Conservation (phyloP, 192 early-diverging fungal species). For the Powellomyces hirtus region DNA sequence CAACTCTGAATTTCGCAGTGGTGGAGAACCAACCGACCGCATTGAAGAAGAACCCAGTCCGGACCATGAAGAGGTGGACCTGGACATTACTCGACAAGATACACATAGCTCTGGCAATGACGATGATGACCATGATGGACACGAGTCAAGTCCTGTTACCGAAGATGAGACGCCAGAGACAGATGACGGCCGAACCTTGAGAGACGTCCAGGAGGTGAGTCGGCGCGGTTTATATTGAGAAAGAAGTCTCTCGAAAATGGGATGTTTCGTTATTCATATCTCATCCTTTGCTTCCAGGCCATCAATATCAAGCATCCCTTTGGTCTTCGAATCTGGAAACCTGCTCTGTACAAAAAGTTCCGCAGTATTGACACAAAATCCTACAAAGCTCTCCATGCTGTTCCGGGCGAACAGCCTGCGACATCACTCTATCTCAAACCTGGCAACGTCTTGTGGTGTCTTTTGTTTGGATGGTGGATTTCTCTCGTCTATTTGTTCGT, state of each 20-base stretch:
- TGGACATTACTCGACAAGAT: background rate
- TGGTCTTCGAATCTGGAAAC: slow-evolving; percentile 95
- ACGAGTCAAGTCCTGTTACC: slow-evolving; percentile 19
- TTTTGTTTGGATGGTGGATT: slow-evolving; percentile 91
- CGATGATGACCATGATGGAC: slow-evolving; percentile 7
- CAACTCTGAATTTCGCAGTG: background rate
- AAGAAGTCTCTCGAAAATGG: background rate
- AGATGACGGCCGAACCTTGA: slow-evolving; percentile 29
- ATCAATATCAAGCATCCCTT: slow-evolving; percentile 75
- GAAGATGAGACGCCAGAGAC: slow-evolving; percentile 14
- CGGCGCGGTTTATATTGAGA: too few relatives aligned
- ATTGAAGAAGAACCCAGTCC: background rate
- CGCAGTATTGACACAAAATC: slow-evolving; percentile 80
- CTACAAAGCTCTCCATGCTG: slow-evolving; percentile 73
- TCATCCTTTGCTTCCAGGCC: slow-evolving; percentile 21
- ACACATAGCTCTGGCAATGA: background rate
- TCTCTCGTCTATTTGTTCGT: slow-evolving; percentile 60
- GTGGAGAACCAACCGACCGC: background rate
- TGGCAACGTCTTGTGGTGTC: slow-evolving; percentile 85
- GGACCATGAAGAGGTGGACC: background rate
- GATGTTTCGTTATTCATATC: background rate
- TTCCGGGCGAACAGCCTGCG: slow-evolving; percentile 57
- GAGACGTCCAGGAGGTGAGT: slow-evolving; percentile 42
- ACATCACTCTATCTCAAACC: slow-evolving; percentile 66
- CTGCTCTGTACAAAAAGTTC: slow-evolving; percentile 92